A percentile compares a stretch with the other conserved stretches of the same genome.
Evolutionary conservation across 169 alveolate genomes (phyloP).

Genomic region (Eimeria praecox): DNA sequence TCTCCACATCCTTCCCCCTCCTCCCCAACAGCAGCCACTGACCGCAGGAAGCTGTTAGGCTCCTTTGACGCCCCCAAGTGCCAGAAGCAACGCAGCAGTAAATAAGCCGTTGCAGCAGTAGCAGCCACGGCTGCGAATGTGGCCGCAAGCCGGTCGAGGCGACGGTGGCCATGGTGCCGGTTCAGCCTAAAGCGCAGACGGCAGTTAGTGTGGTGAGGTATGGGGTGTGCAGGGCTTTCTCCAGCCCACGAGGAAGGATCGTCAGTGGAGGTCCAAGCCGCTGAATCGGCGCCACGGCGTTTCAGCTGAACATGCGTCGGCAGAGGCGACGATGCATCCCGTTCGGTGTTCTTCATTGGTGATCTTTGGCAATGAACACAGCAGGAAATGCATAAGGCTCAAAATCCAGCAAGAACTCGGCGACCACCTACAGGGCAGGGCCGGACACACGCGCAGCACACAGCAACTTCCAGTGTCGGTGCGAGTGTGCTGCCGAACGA

Average conservation of each 20-base stretch:
- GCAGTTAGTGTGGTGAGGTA: not conserved
- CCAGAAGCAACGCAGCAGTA: not conserved
- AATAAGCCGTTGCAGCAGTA: not conserved
- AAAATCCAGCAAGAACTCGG: not conserved
- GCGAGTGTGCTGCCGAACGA: not conserved
- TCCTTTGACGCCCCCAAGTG: not conserved
- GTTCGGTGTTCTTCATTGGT: not conserved
- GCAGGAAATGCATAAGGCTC: not conserved
- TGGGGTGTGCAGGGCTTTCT: not conserved
- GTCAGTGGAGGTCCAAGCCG: not conserved
- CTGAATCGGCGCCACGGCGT: not conserved
- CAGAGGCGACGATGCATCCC: not conserved
- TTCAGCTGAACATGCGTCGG: not conserved
- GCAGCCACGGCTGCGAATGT: not conserved
- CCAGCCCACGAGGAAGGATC: not conserved
- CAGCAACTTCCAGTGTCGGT: not conserved
- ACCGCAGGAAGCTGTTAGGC: not conserved
- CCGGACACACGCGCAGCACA: not conserved
- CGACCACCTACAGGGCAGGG: not conserved
- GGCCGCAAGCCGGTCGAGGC: not conserved
- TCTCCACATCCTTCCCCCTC: not conserved
- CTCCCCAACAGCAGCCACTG: constrained; percentile 5
- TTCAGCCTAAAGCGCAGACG: not conserved
- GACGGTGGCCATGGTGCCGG: not conserved
- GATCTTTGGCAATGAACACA: not conserved